These are phyloP conservation scores for Colletotrichum spaethianum DNA, from an alignment of 2,329 filamentous ascomycete species.

Conservation along the genomic window DNA sequence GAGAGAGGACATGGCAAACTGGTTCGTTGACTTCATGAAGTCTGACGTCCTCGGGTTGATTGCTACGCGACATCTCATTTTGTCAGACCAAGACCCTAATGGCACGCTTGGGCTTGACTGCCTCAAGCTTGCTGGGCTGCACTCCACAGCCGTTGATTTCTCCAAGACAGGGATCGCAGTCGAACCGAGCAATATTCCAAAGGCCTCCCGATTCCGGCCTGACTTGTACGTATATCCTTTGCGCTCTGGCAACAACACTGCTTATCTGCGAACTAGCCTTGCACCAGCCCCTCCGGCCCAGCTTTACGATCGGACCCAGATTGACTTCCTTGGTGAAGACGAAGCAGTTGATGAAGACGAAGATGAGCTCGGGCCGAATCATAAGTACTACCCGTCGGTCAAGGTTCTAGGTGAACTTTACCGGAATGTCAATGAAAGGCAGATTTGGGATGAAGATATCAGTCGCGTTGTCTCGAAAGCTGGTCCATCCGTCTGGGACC, in stretches of 20 bases:
- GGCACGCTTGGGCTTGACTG: conserved; percentile 71
- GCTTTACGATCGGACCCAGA: conserved; percentile 60
- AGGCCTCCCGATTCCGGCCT: conserved; percentile 57
- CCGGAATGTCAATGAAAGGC: conserved; percentile 79
- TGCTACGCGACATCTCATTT: conserved; percentile 73
- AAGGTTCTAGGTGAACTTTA: conserved; percentile 81
- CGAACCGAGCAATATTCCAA: conserved; percentile 60
- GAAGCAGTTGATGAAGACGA: conserved; percentile 61
- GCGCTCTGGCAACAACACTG: not conserved
- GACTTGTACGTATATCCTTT: conserved; percentile 65
- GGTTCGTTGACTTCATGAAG: conserved; percentile 85
- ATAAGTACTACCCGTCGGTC: conserved; percentile 75
- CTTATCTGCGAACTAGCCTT: conserved; percentile 52
- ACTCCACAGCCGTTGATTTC: conserved; percentile 82
- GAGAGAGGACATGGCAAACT: conserved; percentile 79
- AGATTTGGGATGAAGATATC: conserved; percentile 71
- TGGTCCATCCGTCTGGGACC: conserved; percentile 59
- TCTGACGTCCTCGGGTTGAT: conserved; percentile 77
- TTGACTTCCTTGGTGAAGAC: conserved; percentile 51
- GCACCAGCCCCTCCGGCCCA: conserved; percentile 61
- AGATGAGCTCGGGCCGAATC: conserved; percentile 59
- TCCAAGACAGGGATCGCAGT: conserved; percentile 80
- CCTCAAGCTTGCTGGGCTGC: conserved; percentile 70
- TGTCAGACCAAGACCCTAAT: conserved; percentile 68
- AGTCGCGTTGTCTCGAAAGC: conserved; percentile 47